Base-by-base conservation (phyloP, 495 filamentous ascomycete genomes). In the Penicillium parvum region DNA sequence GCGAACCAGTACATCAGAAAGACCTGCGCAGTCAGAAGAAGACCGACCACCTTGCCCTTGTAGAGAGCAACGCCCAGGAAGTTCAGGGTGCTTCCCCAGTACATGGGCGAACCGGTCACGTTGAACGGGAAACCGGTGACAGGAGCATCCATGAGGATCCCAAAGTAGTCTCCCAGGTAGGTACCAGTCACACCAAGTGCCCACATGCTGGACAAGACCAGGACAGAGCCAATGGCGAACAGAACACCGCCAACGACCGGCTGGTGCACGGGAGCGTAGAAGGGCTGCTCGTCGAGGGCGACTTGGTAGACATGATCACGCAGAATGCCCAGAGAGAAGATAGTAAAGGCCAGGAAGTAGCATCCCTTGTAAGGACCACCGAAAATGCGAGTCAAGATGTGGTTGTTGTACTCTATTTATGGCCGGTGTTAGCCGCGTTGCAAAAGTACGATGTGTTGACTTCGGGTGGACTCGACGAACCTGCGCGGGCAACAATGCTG, bases 91-190 rank as follows among this genome's bases (percentile, higher is more conserved):
- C 83, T 88, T 19, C 92, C 92, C 71, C 88, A 86, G 73, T 98
- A 98, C 92, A 98, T 98, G 28, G 92, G 92, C 26, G 90, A 86
- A 48, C 81, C 79, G 18, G 85, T 91, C 38, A 97, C 70, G 65
- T 89, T 96, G 79, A 98, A 98, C 1, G 92, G 92, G 61, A 98
- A 98, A 8, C 84, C 81, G 4, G 88, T 95, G 32, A 98, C 90
- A 34, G 86, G 88, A 56, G 80, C 74, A 58, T 96, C 90, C 92
- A 97, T 94, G 49, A 98, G 73, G 59, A 98, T 97, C 26, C 92
- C 92, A 56, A 95, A 98, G 71, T 98, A 98, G 71, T 98, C 92
- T 43, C 92, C 92, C 18, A 98, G 73, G 63, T 96, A 98, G 50
- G 92, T 98, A 42, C 92, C 94, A 7, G 92, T 97, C 47, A 98